Evolutionary conservation across 345 rosid genomes (phyloP).

Genomic region (Arabidopsis arenosa): DNA sequence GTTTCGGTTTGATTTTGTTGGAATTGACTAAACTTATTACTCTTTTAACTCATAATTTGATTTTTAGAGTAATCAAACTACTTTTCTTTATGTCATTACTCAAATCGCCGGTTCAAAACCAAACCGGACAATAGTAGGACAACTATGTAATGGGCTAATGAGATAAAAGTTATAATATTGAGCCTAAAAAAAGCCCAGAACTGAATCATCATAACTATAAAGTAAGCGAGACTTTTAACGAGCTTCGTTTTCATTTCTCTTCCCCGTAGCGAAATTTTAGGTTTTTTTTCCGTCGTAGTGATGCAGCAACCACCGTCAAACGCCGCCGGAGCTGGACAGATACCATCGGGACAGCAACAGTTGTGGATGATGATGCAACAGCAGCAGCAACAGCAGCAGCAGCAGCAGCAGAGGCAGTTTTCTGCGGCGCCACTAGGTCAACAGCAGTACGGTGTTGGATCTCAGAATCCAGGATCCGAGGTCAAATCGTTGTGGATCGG

Average conservation of each 20-base stretch:
- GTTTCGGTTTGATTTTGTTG: too few relatives aligned
- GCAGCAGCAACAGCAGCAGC: constrained; percentile 21
- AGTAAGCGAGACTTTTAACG: background rate
- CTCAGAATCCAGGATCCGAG: constrained; percentile 52
- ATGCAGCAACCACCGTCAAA: constrained; percentile 81
- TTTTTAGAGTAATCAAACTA: background rate
- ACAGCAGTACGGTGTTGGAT: constrained; percentile 48
- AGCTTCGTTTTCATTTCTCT: background rate
- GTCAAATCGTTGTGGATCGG: constrained; percentile 91
- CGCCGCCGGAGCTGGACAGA: constrained; percentile 48
- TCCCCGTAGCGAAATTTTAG: constrained; percentile 19
- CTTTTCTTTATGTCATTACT: too few relatives aligned
- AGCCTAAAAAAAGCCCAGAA: constrained; percentile 22
- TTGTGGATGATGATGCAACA: constrained; percentile 72
- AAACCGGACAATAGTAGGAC: background rate
- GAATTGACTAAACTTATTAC: too few relatives aligned
- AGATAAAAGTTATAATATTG: background rate
- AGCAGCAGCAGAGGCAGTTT: constrained; percentile 47
- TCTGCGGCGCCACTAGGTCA: constrained; percentile 64
- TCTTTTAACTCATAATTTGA: background rate
- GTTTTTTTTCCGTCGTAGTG: constrained; percentile 40
- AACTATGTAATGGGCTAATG: constrained; percentile 16
- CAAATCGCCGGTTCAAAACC: background rate
- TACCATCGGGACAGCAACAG: constrained; percentile 53
- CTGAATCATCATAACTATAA: background rate